Evolutionary conservation across 306 rosid genomes (phyloP).

Genomic region (Gynostemma pentaphyllum): DNA sequence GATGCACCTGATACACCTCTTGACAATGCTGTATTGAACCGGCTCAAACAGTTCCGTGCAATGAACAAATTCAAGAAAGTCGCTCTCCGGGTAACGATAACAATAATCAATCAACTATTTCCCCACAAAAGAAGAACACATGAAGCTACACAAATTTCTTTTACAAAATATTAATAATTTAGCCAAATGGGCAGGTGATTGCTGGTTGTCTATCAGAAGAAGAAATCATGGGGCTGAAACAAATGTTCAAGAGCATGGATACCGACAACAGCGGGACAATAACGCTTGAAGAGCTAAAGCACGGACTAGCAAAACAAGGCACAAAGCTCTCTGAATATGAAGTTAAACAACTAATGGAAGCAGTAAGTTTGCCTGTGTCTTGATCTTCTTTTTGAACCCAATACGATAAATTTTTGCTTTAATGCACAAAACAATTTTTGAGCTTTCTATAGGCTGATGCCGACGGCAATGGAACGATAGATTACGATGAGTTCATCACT

Average conservation of each 20-base stretch:
- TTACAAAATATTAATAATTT: not conserved
- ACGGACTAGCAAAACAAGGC: slow-evolving; percentile 92
- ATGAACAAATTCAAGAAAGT: slow-evolving; percentile 97
- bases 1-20: slow-evolving; percentile 96
- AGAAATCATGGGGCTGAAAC: slow-evolving; percentile 93
- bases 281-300: slow-evolving; percentile 93
- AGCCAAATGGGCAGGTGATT: slow-evolving; percentile 47
- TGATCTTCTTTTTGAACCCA: not conserved
- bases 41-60: slow-evolving; percentile 95
- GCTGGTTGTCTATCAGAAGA: slow-evolving; percentile 97
- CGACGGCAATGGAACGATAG: slow-evolving; percentile 93
- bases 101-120: not conserved
- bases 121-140: not conserved
- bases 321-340: slow-evolving; percentile 74
- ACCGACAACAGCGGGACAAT: slow-evolving; percentile 93
- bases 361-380: slow-evolving; percentile 34
- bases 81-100: slow-evolving; percentile 76
- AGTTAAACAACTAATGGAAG: slow-evolving; percentile 86
- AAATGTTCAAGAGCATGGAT: slow-evolving; percentile 86
- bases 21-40: slow-evolving; percentile 82
- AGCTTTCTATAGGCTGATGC: slow-evolving; percentile 72
- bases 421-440: not conserved
- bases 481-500: slow-evolving; percentile 92
- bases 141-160: not conserved
- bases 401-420: not conserved